Evolutionary conservation across 2,329 filamentous ascomycete species (phyloP).

Genomic region (Penicillium sp.): DNA sequence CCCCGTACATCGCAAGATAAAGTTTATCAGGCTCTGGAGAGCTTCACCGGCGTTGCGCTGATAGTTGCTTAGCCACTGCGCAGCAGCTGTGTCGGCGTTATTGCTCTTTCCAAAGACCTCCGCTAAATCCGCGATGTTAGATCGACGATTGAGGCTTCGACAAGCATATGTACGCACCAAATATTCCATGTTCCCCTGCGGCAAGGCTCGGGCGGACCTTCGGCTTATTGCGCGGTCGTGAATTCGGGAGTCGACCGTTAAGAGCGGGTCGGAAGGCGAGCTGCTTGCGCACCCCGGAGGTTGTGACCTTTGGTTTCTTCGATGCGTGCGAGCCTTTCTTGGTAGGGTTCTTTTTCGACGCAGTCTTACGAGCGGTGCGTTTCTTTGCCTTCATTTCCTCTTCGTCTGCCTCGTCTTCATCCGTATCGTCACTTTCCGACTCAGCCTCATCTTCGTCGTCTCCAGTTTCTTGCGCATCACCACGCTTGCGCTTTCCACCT

Average conservation of each 20-base stretch:
- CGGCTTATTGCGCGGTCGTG: conserved; percentile 45
- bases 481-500: conserved; percentile 49
- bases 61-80: conserved; percentile 54
- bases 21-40: conserved; percentile 56
- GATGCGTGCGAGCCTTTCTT: conserved; percentile 35
- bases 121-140: conserved; percentile 38
- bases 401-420: conserved; percentile 41
- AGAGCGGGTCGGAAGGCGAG: conserved; percentile 52
- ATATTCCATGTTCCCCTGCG: conserved; percentile 52
- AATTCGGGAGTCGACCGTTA: conserved; percentile 40
- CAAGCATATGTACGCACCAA: conserved; percentile 41
- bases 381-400: conserved; percentile 46
- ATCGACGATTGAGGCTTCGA: conserved; percentile 1
- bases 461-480: conserved; percentile 34
- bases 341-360: conserved; percentile 38
- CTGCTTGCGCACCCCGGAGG: conserved; percentile 42
- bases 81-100: conserved; percentile 51
- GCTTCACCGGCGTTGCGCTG: conserved; percentile 51
- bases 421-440: conserved; percentile 37
- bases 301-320: conserved; percentile 54
- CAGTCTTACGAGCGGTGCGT: conserved; percentile 33
- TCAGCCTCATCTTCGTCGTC: conserved; percentile 34
- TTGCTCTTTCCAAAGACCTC: conserved; percentile 55
- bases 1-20: conserved; percentile 63
- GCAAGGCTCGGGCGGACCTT: conserved; percentile 49